Evolutionary conservation across 2,329 filamentous ascomycete species (phyloP).

Genomic region (Talaromyces sp.): DNA sequence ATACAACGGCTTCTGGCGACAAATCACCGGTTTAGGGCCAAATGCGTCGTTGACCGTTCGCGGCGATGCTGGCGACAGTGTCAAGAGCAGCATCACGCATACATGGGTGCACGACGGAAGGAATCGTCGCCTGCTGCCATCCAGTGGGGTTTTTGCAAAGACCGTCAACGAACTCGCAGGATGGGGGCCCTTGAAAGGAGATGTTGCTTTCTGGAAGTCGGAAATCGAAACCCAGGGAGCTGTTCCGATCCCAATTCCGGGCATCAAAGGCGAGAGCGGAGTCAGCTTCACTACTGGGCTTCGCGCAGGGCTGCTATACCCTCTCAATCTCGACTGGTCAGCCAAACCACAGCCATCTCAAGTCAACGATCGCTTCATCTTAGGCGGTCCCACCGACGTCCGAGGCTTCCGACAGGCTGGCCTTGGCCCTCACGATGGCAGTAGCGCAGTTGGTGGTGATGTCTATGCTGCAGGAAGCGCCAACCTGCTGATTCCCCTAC

Average conservation of each 20-base stretch:
- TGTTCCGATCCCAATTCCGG: constrained; percentile 67
- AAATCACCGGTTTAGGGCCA: constrained; percentile 72
- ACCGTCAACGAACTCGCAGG: constrained; percentile 80
- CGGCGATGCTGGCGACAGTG: constrained; percentile 79
- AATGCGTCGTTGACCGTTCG: constrained; percentile 78
- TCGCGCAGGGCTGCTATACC: constrained; percentile 77
- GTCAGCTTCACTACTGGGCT: constrained; percentile 79
- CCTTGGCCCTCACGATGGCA: constrained; percentile 79
- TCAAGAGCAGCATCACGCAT: constrained; percentile 83
- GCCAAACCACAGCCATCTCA: constrained; percentile 63
- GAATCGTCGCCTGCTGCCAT: constrained; percentile 80
- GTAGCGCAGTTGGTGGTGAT: constrained; percentile 85
- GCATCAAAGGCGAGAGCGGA: constrained; percentile 64
- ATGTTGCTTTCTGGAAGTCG: constrained; percentile 92
- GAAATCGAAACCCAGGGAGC: constrained; percentile 78
- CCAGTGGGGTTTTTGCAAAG: constrained; percentile 74
- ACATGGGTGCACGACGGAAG: constrained; percentile 74
- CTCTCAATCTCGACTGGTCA: constrained; percentile 60
- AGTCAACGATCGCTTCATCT: constrained; percentile 90
- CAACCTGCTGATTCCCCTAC: constrained; percentile 79
- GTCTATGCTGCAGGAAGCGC: constrained; percentile 85
- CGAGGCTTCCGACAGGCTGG: constrained; percentile 89
- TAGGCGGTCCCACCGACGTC: constrained; percentile 91
- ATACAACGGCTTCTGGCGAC: constrained; percentile 81
- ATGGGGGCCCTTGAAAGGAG: constrained; percentile 74